Base-by-base conservation (phyloP, 2,329 filamentous ascomycete species). In the Penicillium sp. region DNA sequence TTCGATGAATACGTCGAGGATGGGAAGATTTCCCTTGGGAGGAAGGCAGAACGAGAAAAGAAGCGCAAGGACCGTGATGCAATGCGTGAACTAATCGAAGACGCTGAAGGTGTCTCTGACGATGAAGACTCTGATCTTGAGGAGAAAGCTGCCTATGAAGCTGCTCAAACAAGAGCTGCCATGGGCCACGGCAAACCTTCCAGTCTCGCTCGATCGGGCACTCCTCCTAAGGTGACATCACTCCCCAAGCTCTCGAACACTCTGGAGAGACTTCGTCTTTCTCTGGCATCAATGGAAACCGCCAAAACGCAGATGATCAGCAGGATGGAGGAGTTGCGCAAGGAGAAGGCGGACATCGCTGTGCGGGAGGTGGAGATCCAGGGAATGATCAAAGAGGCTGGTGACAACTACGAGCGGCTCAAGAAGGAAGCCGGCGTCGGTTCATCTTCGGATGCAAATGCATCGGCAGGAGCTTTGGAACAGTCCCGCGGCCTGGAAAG, bases 1-100 rank as follows among this genome's bases (percentile, higher is more conserved):
- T 97, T 95, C 62, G 93, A 97, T 54, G 87, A 93, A 49, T 96
- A 89, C 63, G 89, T 94, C 8, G 89, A 94, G 38, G 90, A 96
- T 66, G 90, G 89, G 8, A 84, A 84, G 7, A 83, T 96, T 9
- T 83, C 89, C 1, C 78, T 96, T 0, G 90, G 91, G 31, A 85
- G 81, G 56, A 89, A 88, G 55, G 90, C 90, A 0, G 89, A 94
- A 71, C 84, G 82, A 18, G 89, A 90, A 61, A 86, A 81, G 42
- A 71, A 82, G 45, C 80, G 79, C 48, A 81, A 81, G 42, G 83
- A 89, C 28, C 84, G 89, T 28, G 82, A 85, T 51, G 85, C 91
- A 62, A 96, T 96, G 82, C 88, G 86, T 0, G 85, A 89, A 33
- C 79, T 95, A 59, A 96, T 97, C 64, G 80, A 86, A 4, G 84